Percentiles rank a stretch among this genome's conserved stretches.
Evolutionary conservation across 164 flowering plant genomes (phyloP).

Genomic region (Berberis vulgaris): DNA sequence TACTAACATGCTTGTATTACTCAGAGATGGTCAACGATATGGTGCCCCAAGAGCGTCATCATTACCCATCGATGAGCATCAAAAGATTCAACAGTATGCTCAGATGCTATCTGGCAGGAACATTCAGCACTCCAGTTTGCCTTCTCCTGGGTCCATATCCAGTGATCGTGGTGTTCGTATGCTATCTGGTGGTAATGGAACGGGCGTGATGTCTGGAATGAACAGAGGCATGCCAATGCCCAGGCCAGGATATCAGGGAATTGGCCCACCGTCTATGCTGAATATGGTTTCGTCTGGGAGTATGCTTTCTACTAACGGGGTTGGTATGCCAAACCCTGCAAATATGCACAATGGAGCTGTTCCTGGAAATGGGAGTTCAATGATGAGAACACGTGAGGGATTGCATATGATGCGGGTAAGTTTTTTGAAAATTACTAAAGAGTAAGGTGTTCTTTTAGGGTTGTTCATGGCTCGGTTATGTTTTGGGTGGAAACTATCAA

Average conservation of each 20-base stretch:
- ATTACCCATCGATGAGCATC: slow-evolving; percentile 72
- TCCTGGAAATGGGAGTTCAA: slow-evolving; percentile 64
- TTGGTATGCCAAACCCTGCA: slow-evolving; percentile 52
- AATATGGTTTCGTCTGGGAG: slow-evolving; percentile 45
- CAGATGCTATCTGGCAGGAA: slow-evolving; percentile 49
- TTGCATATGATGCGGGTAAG: slow-evolving; percentile 72
- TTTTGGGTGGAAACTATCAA: too few relatives aligned
- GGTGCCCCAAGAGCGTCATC: slow-evolving; percentile 42
- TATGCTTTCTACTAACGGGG: slow-evolving; percentile 53
- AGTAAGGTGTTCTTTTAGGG: background rate
- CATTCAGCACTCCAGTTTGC: background rate
- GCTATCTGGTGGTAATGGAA: background rate
- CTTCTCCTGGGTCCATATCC: background rate
- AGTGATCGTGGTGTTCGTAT: background rate
- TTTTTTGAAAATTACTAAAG: background rate
- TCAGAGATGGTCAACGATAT: slow-evolving; percentile 59
- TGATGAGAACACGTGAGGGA: slow-evolving; percentile 70
- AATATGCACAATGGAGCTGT: slow-evolving; percentile 55
- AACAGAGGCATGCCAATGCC: slow-evolving; percentile 64
- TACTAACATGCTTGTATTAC: slow-evolving; percentile 2
- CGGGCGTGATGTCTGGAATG: slow-evolving; percentile 27
- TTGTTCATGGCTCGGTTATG: too few relatives aligned
- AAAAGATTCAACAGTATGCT: slow-evolving; percentile 62
- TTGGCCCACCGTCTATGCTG: slow-evolving; percentile 50
- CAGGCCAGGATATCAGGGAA: slow-evolving; percentile 76